Conservation (phyloP, 768 basidiomycete species). For the Hypholoma fasciculare region DNA sequence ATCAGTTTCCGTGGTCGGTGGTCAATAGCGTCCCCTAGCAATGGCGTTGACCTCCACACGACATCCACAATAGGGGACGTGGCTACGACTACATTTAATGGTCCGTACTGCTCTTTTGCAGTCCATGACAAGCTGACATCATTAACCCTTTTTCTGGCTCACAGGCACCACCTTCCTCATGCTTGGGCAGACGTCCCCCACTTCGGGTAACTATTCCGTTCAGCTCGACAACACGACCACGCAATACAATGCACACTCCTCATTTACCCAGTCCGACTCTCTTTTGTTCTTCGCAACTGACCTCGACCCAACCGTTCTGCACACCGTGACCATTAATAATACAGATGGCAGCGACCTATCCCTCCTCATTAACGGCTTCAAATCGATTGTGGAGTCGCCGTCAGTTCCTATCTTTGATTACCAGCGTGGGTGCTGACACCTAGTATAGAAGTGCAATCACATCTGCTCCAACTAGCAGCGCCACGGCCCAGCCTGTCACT, state of each 20-base stretch:
- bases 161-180: conserved; percentile 64
- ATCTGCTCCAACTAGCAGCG: not conserved
- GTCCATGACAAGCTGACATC: not conserved
- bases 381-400: conserved; percentile 38
- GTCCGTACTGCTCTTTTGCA: conserved; percentile 29
- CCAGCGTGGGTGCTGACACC: conserved; percentile 17
- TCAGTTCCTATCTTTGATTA: conserved; percentile 23
- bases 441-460: conserved; percentile 14
- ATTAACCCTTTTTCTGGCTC: not conserved
- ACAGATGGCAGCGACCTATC: conserved; percentile 51
- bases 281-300: conserved; percentile 66
- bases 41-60: conserved; percentile 17
- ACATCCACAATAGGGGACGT: conserved; percentile 45
- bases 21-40: conserved; percentile 37
- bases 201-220: conserved; percentile 60
- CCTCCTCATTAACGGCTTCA: conserved; percentile 49
- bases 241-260: conserved; percentile 49
- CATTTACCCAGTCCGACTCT: conserved; percentile 48
- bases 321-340: conserved; percentile 59
- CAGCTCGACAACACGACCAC: conserved; percentile 38
- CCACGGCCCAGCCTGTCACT: conserved; percentile 1
- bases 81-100: conserved; percentile 43
- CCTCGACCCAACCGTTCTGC: conserved; percentile 48
- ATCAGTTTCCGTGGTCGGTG: conserved; percentile 59
- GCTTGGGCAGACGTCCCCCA: conserved; percentile 57